phyloP scores from a whole-genome alignment of 352 stramenopile genomes.

The Nothophytophthora sp. region DNA sequence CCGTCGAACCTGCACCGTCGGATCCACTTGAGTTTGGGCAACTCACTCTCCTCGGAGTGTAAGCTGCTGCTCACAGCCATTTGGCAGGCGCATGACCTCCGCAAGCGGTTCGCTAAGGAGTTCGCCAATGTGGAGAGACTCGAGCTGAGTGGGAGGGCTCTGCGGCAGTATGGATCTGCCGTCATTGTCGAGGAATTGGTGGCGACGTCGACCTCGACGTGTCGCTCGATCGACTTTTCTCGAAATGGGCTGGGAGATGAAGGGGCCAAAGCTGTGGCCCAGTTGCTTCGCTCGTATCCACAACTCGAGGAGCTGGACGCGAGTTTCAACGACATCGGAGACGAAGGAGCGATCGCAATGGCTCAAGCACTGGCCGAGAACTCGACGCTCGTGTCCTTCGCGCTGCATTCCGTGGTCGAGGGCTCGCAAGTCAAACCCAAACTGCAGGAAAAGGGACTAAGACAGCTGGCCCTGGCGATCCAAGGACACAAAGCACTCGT shows the following conservation, averaged over 20 bases:
- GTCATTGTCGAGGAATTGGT: conserved; percentile 47
- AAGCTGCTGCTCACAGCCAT: conserved; percentile 53
- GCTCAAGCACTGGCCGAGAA: conserved; percentile 49
- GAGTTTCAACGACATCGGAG: conserved; percentile 75
- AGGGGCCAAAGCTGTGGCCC: conserved; percentile 45
- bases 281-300: conserved; percentile 33
- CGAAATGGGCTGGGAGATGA: conserved; percentile 61
- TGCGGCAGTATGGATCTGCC: conserved; percentile 52
- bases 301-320: conserved; percentile 52
- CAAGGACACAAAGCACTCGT: conserved; percentile 34
- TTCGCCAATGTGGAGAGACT: conserved; percentile 38
- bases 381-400: conserved; percentile 42
- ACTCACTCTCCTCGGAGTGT: conserved; percentile 46
- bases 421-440: conserved; percentile 29
- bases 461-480: conserved; percentile 32
- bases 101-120: conserved; percentile 48
- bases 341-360: conserved; percentile 41
- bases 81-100: conserved; percentile 55
- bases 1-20: conserved; percentile 42
- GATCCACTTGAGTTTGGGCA: conserved; percentile 38
- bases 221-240: conserved; percentile 47
- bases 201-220: conserved; percentile 11
- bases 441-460: conserved; percentile 47
- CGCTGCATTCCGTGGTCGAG: conserved; percentile 46
- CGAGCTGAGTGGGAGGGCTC: conserved; percentile 36